These are phyloP conservation scores for Mycena crocata DNA, from an alignment of 768 basidiomycete genomes.

Conservation along the genomic window DNA sequence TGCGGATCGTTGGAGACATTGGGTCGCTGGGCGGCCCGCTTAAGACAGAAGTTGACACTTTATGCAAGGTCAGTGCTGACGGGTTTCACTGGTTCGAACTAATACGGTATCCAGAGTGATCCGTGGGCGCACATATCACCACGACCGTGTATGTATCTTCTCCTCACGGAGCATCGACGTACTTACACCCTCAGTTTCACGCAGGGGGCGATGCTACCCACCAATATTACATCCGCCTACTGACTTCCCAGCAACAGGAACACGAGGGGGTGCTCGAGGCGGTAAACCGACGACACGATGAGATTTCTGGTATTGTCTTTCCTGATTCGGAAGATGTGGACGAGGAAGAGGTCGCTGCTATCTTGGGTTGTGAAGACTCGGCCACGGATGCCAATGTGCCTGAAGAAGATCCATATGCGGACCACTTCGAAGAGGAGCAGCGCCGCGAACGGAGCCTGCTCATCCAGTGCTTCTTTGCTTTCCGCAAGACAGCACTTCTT, in stretches of 20 bases:
- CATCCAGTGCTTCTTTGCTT: constrained; percentile 15
- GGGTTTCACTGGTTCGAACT: no score
- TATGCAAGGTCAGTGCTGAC: background rate
- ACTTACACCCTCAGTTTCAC: constrained; percentile 10
- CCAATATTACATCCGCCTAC: background rate
- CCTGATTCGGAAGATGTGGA: constrained; percentile 14
- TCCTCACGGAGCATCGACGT: background rate
- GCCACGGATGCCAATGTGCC: background rate
- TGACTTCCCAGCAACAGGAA: background rate
- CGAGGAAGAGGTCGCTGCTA: constrained; percentile 10
- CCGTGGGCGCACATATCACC: constrained; percentile 17
- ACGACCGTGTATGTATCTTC: constrained; percentile 2
- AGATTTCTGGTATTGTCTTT: constrained; percentile 2
- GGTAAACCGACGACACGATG: constrained; percentile 9
- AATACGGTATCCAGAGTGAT: constrained; percentile 1
- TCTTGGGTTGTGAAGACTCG: constrained; percentile 7
- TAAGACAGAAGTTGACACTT: constrained; percentile 1
- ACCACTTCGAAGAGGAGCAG: constrained; percentile 9
- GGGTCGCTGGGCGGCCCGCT: background rate
- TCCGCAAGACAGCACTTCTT: constrained; percentile 10
- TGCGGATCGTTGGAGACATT: background rate
- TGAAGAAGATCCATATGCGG: background rate
- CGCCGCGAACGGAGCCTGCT: constrained; percentile 12
- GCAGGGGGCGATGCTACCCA: constrained; percentile 12
- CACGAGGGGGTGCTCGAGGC: constrained; percentile 1